These are phyloP conservation scores for Dryas alaskensis DNA, from an alignment of 306 rosid genomes.

Conservation along the genomic window DNA sequence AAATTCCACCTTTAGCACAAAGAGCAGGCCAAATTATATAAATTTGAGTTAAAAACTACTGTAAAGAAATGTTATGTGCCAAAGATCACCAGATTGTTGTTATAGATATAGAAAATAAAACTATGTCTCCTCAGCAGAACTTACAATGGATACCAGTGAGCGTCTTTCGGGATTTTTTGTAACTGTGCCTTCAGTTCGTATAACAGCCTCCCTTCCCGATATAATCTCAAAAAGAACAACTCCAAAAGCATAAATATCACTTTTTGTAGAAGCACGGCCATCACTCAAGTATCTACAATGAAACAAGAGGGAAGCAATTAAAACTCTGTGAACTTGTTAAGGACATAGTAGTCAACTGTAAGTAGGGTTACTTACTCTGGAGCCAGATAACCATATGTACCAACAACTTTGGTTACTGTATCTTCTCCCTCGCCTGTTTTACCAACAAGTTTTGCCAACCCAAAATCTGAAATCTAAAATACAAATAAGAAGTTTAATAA, in stretches of 20 bases:
- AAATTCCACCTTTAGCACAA: no score
- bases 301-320: conserved; percentile 11
- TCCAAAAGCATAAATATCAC: conserved; percentile 94
- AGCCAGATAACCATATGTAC: conserved; percentile 95
- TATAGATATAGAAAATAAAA: not conserved
- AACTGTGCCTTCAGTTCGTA: conserved; percentile 64
- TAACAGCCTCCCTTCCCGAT: conserved; percentile 85
- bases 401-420: conserved; percentile 82
- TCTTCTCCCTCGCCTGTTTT: conserved; percentile 77
- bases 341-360: not conserved
- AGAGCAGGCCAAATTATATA: not conserved
- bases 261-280: conserved; percentile 86
- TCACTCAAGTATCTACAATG: conserved; percentile 77
- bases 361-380: conserved; percentile 69
- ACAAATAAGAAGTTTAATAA: conserved; percentile 1
- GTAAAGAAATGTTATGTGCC: not conserved
- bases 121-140: conserved; percentile 25
- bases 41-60: not conserved
- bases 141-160: conserved; percentile 84
- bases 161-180: conserved; percentile 83
- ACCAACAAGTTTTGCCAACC: conserved; percentile 90
- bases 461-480: conserved; percentile 89
- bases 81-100: not conserved
- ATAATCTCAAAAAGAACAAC: conserved; percentile 88
- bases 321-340: conserved; percentile 10